phyloP scores from a whole-genome alignment of 2,329 filamentous ascomycete genomes.

The Alternaria triticimaculans region DNA sequence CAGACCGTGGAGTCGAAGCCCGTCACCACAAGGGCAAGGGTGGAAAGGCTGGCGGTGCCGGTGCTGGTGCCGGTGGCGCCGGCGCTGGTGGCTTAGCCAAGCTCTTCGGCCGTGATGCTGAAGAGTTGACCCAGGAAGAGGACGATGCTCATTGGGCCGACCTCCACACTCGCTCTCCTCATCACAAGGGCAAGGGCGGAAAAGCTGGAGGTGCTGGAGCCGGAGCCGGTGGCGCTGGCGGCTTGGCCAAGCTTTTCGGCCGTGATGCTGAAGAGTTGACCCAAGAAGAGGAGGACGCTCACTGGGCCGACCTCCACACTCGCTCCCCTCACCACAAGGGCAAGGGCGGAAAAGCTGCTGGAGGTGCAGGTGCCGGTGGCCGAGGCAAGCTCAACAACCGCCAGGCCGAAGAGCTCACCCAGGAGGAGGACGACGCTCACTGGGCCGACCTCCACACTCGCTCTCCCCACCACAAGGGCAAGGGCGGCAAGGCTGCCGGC shows the following conservation, averaged over 20 bases:
- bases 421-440: constrained; percentile 1
- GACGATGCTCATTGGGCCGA: not conserved
- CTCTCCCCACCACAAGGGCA: constrained; percentile 12
- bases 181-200: constrained; percentile 15
- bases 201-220: not conserved
- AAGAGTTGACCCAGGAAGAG: not conserved
- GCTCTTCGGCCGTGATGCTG: constrained; percentile 1
- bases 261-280: constrained; percentile 8
- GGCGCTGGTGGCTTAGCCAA: not conserved
- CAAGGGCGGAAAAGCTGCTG: not conserved
- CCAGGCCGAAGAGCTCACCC: not conserved
- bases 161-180: not conserved
- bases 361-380: not conserved
- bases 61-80: not conserved
- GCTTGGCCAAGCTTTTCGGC: not conserved
- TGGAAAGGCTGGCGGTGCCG: constrained; percentile 2
- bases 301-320: constrained; percentile 18
- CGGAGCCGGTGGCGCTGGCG: not conserved
- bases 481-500: constrained; percentile 1
- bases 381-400: not conserved
- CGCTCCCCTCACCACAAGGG: constrained; percentile 16
- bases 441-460: not conserved
- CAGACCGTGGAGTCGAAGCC: constrained; percentile 21
- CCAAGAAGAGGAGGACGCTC: constrained; percentile 11
- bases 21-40: constrained; percentile 27